A percentile compares a stretch with the other conserved stretches of the same genome.
Evolutionary conservation across 129 eudicot genomes (phyloP).

Genomic region (Silybum marianum): DNA sequence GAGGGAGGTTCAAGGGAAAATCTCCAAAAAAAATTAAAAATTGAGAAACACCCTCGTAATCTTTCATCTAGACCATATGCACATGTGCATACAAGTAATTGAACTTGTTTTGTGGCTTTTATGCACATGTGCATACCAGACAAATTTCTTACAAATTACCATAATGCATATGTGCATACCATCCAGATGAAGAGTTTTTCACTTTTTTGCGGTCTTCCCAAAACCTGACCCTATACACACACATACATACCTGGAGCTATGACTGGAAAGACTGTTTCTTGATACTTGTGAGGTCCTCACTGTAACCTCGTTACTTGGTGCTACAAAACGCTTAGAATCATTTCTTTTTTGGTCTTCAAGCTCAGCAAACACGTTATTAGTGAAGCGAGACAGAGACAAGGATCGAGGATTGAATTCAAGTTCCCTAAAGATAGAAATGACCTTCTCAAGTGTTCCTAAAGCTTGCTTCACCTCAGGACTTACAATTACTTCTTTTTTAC

Average conservation of each 20-base stretch:
- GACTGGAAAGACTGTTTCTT: conserved; percentile 40
- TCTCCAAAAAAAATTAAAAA: neutral
- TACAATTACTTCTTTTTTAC: conserved; percentile 35
- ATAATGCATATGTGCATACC: neutral
- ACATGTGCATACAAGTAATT: neutral
- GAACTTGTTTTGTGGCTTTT: too few relatives aligned
- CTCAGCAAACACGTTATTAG: conserved; percentile 19
- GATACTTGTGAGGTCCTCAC: conserved; percentile 38
- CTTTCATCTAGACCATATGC: neutral
- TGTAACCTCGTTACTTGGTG: conserved; percentile 15
- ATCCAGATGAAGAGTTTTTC: neutral
- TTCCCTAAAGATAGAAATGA: conserved; percentile 60
- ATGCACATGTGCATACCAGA: neutral
- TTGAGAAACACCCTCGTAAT: neutral
- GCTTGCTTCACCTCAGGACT: conserved; percentile 78
- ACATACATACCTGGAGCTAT: conserved; percentile 51
- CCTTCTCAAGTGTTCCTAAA: conserved; percentile 68
- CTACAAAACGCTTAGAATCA: conserved; percentile 31
- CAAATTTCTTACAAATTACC: neutral
- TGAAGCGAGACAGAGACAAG: conserved; percentile 17
- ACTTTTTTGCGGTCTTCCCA: neutral
- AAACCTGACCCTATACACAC: neutral
- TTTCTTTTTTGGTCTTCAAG: conserved; percentile 28
- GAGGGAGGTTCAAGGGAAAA: neutral
- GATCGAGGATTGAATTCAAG: conserved; percentile 31